Base-by-base conservation (phyloP, 108 stramenopile species). In the Pseudonitzschia delicatissima region DNA sequence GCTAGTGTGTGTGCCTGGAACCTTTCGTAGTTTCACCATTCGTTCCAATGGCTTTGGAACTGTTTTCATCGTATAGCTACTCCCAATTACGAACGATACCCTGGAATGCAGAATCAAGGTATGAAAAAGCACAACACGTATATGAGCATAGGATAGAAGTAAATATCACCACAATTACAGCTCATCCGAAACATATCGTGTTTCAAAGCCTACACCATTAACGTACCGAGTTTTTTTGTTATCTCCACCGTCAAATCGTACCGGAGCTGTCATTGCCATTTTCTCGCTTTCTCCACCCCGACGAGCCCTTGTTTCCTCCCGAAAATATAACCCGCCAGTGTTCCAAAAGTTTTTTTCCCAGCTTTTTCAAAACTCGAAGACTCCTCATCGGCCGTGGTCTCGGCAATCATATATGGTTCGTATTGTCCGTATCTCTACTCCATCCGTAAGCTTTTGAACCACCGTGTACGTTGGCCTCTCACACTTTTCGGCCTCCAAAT, bases 221-320 rank as follows among this genome's bases (percentile, higher is more conserved):
- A 66, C 13, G 45, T 15, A 45, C 45, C 45, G 15, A 15, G 45
- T 45, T 17, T 59, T 47, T 37, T 66, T 62, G 2, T 65, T 67
- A 0, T 13, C 57, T 21, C 67, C 62, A 58, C 78, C 78, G 13
- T 49, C 32, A 45, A 68, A 58, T 27, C 83, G 71, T 0, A 84
- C 83, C 4, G 83, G 83, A 11, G 83, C 77, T 8, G 83, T 85
- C 84, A 85, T 85, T 39, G 78, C 78, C 81, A 85, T 85, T 62
- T 77, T 82, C 64, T 82, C 79, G 33, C 59, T 18, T 48, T 45
- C 34, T 45, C 57, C 6, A 3, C 52, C 69, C 80, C 15, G 66
- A 63, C 3, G 69, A 68, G 50, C 79, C 66, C 34, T 27, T 69
- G 65, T 42, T 86, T 86, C 69, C 79, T 79, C 4, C 85, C 85